phyloP scores from a whole-genome alignment of 805 yeast genomes.

The Sugiyamaella chiloensis region DNA sequence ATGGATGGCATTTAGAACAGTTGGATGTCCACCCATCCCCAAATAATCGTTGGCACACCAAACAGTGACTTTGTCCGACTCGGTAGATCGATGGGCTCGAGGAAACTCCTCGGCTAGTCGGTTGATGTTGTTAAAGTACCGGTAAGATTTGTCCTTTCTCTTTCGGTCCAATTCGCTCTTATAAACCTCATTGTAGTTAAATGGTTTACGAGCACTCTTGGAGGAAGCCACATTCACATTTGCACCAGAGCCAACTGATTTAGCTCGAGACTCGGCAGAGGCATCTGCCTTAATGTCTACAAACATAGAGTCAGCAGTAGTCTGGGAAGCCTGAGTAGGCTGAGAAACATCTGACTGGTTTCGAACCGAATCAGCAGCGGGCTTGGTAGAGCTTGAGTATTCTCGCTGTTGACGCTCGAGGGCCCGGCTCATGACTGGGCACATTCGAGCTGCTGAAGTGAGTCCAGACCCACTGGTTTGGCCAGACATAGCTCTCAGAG shows the following conservation, averaged over 20 bases:
- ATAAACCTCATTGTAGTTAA: conserved; percentile 72
- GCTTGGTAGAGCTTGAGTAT: conserved; percentile 38
- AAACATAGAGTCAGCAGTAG: conserved; percentile 34
- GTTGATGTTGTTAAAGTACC: conserved; percentile 96
- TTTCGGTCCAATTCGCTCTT: conserved; percentile 65
- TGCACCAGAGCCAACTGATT: background rate
- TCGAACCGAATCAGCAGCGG: conserved; percentile 23
- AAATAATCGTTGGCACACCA: conserved; percentile 99
- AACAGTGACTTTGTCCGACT: conserved; percentile 82
- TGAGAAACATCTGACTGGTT: background rate
- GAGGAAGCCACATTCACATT: background rate
- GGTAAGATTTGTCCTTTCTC: conserved; percentile 85
- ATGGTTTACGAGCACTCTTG: conserved; percentile 27
- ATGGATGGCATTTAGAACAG: conserved; percentile 74
- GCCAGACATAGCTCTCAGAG: conserved; percentile 55
- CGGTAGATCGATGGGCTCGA: conserved; percentile 70
- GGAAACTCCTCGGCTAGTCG: conserved; percentile 94
- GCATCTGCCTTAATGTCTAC: conserved; percentile 30
- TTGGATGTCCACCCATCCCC: conserved; percentile 84
- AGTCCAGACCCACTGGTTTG: conserved; percentile 31
- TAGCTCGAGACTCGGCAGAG: conserved; percentile 26
- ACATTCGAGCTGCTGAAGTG: conserved; percentile 59
- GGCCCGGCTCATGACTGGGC: conserved; percentile 93
- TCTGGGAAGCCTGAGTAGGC: conserved; percentile 22
- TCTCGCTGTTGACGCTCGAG: conserved; percentile 38